Evolutionary conservation across 2,329 filamentous ascomycete genomes (phyloP).

Genomic region (Colletotrichum eleusines): DNA sequence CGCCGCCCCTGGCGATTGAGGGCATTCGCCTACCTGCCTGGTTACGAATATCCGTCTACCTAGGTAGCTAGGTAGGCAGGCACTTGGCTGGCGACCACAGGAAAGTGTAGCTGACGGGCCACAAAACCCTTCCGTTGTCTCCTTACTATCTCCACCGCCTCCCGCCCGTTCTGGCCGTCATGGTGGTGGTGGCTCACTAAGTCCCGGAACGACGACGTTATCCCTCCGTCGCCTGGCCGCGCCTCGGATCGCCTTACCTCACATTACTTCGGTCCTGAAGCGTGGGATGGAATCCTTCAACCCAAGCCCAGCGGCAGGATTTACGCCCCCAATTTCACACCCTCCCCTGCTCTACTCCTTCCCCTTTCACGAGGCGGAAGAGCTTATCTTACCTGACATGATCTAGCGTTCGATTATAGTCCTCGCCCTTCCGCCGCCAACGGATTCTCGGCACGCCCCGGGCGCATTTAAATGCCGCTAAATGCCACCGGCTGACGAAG

Average conservation of each 20-base stretch:
- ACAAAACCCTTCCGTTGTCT: not conserved
- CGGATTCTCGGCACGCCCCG: conserved; percentile 1
- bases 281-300: conserved; percentile 13
- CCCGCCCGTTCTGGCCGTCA: not conserved
- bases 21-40: not conserved
- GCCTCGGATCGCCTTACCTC: not conserved
- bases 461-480: conserved; percentile 22
- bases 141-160: not conserved
- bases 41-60: too few species aligned
- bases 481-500: conserved; percentile 5
- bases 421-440: not conserved
- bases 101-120: conserved; percentile 1
- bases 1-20: not conserved
- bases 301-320: not conserved
- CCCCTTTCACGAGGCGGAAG: not conserved
- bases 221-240: not conserved
- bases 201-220: not conserved
- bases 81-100: too few species aligned
- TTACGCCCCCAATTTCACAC: not conserved
- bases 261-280: not conserved
- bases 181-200: not conserved
- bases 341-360: not conserved
- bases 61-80: too few species aligned
- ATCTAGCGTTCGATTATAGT: not conserved
- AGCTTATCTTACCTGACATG: conserved; percentile 4